Evolutionary conservation across 1,284 basidiomycete genomes (phyloP), one percentile per base, ranked within the genome.

Genomic region (Grifola frondosa): DNA sequence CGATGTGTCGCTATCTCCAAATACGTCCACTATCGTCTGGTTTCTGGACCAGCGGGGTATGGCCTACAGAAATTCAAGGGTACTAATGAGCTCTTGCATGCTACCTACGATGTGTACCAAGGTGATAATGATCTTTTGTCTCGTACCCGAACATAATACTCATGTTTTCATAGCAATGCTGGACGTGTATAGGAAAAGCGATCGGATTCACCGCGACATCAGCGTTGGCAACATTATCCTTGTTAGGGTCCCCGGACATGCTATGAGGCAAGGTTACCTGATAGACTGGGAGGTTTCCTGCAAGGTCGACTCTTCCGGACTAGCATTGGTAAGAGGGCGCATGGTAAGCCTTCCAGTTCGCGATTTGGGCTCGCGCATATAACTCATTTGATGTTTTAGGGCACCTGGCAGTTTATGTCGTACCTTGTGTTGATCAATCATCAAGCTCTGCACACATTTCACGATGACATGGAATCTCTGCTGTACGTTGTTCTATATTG

Each of bases 171-270:
- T 16, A 49, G 44, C 48, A 1, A 37, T 49, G 33, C 28, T 9
- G 11, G 48, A 49, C 15, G 44, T 40, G 1, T 19, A 36, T 3
- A n/a, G 5, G 3, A 34, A 41, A n/a, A 42, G 28, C 11, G 37
- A 20, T 7, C 30, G 33, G 12, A 24, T 46, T n/a, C 48, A 49
- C 26, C n/a, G 43, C 3, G 48, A 49, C 24, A 21, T 49, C 33
- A 49, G 48, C 22, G 17, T 40, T 11, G 43, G 43, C 2, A 49
- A 49, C 15, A 43, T 49, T 25, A 38, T 51, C 15, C 33, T 51
- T 1, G 41, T 46, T 7, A 30, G 25, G 13, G 44, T 44, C 15
- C 25, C 21, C 3, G 38, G 23, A 1, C 7, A 19, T 2, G n/a
- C 21, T 5, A n/a, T 36, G 3, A 24, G 49, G 1, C 40, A 13